Evolutionary conservation across 2,329 filamentous ascomycete genomes (phyloP).

Genomic region (Aspergillus melleus): DNA sequence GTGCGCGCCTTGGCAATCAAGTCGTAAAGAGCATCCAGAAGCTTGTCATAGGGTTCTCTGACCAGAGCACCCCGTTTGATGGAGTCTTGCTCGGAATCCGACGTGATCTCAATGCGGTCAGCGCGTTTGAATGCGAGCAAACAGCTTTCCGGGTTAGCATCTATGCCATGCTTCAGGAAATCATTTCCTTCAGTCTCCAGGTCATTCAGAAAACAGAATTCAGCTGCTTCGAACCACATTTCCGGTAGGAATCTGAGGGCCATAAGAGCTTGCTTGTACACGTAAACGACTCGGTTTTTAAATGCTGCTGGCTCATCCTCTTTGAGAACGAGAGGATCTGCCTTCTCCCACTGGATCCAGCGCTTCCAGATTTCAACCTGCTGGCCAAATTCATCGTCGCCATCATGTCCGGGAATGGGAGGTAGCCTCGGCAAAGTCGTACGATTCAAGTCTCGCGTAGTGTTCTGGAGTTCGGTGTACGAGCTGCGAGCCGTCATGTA

Average conservation of each 20-base stretch:
- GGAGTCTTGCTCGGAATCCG: slow-evolving; percentile 70
- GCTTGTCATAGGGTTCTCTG: slow-evolving; percentile 77
- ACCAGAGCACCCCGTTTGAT: slow-evolving; percentile 69
- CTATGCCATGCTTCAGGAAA: slow-evolving; percentile 78
- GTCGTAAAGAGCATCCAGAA: slow-evolving; percentile 84
- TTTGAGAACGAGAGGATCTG: slow-evolving; percentile 83
- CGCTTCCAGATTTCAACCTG: slow-evolving; percentile 89
- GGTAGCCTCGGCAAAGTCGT: slow-evolving; percentile 79
- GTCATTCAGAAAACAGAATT: slow-evolving; percentile 84
- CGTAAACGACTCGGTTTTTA: slow-evolving; percentile 78
- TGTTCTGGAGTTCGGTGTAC: slow-evolving; percentile 85
- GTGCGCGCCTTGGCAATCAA: slow-evolving; percentile 71
- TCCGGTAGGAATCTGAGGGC: slow-evolving; percentile 91
- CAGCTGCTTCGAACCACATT: slow-evolving; percentile 91
- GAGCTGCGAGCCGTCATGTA: slow-evolving; percentile 97
- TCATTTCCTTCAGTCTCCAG: slow-evolving; percentile 71
- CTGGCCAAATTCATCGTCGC: slow-evolving; percentile 76
- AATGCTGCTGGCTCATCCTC: slow-evolving; percentile 75
- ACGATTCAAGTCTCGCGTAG: slow-evolving; percentile 73
- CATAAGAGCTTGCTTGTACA: slow-evolving; percentile 93
- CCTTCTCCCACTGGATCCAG: slow-evolving; percentile 95
- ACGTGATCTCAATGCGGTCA: slow-evolving; percentile 79
- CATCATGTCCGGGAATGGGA: slow-evolving; percentile 81
- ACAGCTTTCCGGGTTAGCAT: slow-evolving; percentile 90
- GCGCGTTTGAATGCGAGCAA: slow-evolving; percentile 85